Percentiles rank a stretch among this genome's conserved stretches.
phyloP scores from a whole-genome alignment of 306 rosid genomes.

The Begonia loranthoides region DNA sequence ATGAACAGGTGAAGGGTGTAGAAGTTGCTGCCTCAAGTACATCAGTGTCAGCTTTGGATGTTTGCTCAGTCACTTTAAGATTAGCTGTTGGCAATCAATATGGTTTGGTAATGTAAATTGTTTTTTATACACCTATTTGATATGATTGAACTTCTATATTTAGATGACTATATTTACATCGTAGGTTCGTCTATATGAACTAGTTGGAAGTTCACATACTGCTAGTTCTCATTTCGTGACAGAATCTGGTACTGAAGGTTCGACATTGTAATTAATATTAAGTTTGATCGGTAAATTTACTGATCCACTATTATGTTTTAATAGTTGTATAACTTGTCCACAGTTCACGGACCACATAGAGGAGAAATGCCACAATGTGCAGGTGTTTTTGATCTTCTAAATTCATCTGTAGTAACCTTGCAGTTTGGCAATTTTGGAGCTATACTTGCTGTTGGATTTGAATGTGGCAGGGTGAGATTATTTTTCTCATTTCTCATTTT shows the following conservation, averaged over 20 bases:
- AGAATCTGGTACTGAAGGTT: constrained; percentile 56
- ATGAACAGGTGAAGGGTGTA: constrained; percentile 43
- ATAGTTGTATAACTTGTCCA: constrained; percentile 17
- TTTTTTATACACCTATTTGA: constrained; percentile 7
- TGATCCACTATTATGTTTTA: constrained; percentile 9
- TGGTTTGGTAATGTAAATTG: constrained; percentile 47
- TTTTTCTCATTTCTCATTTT: constrained; percentile 7
- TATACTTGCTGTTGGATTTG: constrained; percentile 59
- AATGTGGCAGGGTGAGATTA: constrained; percentile 58
- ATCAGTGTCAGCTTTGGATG: constrained; percentile 55
- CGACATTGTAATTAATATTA: neutral
- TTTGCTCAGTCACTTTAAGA: constrained; percentile 41
- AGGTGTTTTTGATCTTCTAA: constrained; percentile 47
- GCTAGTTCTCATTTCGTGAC: constrained; percentile 36
- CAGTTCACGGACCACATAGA: constrained; percentile 38
- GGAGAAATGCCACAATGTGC: constrained; percentile 49
- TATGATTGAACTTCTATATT: constrained; percentile 13
- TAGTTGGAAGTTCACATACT: constrained; percentile 27
- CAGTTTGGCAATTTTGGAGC: constrained; percentile 49
- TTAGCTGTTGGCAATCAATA: constrained; percentile 54
- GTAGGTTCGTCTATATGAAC: constrained; percentile 66
- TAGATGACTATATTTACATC: constrained; percentile 15
- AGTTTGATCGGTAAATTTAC: neutral
- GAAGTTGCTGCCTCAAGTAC: constrained; percentile 24
- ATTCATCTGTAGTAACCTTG: constrained; percentile 42